Percentiles rank a stretch among this genome's conserved stretches.
These are phyloP conservation scores for Talaromyces funiculosus DNA, from an alignment of 2,329 filamentous ascomycete species.

Conservation along the genomic window DNA sequence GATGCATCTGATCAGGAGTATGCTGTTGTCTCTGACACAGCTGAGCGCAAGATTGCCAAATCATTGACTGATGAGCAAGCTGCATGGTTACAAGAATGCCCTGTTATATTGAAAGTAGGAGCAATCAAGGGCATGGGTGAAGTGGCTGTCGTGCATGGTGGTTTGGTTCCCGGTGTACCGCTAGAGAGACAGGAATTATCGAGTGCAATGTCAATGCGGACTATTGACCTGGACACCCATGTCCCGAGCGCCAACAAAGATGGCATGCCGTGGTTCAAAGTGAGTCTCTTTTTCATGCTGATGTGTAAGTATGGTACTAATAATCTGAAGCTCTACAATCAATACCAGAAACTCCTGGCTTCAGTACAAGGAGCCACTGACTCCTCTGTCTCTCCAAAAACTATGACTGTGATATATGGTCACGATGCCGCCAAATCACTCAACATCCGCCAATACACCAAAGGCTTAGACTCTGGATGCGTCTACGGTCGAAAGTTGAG, in stretches of 20 bases:
- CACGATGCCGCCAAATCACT: constrained; percentile 75
- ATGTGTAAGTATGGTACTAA: background rate
- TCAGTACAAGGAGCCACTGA: background rate
- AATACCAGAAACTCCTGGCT: constrained; percentile 23
- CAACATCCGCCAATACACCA: constrained; percentile 62
- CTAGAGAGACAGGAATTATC: constrained; percentile 68
- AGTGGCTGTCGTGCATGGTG: constrained; percentile 76
- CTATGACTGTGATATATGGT: constrained; percentile 72
- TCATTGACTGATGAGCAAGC: constrained; percentile 57
- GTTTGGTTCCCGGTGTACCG: constrained; percentile 69
- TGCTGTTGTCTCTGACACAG: constrained; percentile 21
- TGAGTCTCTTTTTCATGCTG: constrained; percentile 19
- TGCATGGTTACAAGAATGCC: constrained; percentile 63
- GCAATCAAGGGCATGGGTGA: constrained; percentile 54
- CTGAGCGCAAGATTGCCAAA: constrained; percentile 51
- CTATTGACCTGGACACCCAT: constrained; percentile 59
- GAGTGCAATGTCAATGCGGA: constrained; percentile 89
- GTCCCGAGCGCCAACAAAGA: constrained; percentile 47
- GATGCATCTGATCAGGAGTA: constrained; percentile 4
- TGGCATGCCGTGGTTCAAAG: constrained; percentile 63
- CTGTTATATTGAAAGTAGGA: constrained; percentile 74
- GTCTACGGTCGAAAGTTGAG: constrained; percentile 69
- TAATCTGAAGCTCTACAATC: constrained; percentile 45
- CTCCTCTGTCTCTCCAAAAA: constrained; percentile 23
- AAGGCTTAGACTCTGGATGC: constrained; percentile 82